A percentile compares a stretch with the other conserved stretches of the same genome.
Conservation (phyloP, 2,329 filamentous ascomycete genomes). For the Sordariomycetes sp. region DNA sequence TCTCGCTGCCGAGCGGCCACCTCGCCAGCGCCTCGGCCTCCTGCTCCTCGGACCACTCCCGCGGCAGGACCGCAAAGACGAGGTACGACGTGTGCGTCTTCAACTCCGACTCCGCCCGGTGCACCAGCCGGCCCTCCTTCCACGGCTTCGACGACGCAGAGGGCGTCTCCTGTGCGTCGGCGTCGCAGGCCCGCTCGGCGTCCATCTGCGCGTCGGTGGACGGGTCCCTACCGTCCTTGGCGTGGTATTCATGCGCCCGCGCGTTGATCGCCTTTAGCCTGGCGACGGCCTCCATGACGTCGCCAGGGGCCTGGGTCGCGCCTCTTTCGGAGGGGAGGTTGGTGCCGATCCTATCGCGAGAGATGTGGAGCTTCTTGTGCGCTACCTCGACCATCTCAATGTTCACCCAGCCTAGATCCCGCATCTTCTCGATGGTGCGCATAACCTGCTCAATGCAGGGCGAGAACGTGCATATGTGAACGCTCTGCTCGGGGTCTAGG, state of each 20-base stretch:
- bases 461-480: conserved; percentile 85
- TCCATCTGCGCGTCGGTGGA: conserved; percentile 10
- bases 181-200: conserved; percentile 8
- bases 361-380: conserved; percentile 67
- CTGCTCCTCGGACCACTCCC: conserved; percentile 72
- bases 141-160: conserved; percentile 35
- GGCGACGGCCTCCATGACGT: conserved; percentile 66
- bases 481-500: conserved; percentile 58
- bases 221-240: conserved; percentile 12
- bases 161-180: conserved; percentile 12
- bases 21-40: conserved; percentile 53
- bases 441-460: conserved; percentile 96
- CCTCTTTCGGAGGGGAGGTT: conserved; percentile 53
- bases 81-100: conserved; percentile 98
- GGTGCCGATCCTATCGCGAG: conserved; percentile 67
- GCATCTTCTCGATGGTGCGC: conserved; percentile 67
- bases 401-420: conserved; percentile 74
- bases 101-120: conserved; percentile 73
- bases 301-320: conserved; percentile 54
- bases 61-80: conserved; percentile 81
- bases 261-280: conserved; percentile 63
- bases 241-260: conserved; percentile 52
- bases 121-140: conserved; percentile 64
- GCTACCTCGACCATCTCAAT: conserved; percentile 88
- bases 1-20: conserved; percentile 48